phyloP scores from a whole-genome alignment of 371 early-diverging fungal genomes.

The Rhizopus stolonifer region DNA sequence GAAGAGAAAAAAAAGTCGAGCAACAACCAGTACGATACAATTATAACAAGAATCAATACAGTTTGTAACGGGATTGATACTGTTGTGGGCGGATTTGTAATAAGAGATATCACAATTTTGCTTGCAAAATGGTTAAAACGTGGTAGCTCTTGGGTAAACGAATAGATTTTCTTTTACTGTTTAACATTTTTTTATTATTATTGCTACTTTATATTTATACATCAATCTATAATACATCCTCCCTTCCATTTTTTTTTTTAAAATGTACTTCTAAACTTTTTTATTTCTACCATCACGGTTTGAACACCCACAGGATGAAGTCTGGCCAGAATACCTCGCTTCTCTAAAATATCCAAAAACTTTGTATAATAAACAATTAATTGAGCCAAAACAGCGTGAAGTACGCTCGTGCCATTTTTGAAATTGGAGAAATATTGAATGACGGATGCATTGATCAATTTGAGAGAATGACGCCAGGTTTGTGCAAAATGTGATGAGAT shows the following conservation, averaged over 20 bases:
- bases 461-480: slow-evolving; percentile 76
- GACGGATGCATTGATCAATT: slow-evolving; percentile 76
- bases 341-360: slow-evolving; percentile 77
- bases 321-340: slow-evolving; percentile 47
- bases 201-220: neutral
- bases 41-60: slow-evolving; percentile 32
- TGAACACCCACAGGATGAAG: slow-evolving; percentile 87
- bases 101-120: slow-evolving; percentile 45
- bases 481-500: slow-evolving; percentile 74
- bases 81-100: slow-evolving; percentile 46
- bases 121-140: slow-evolving; percentile 55
- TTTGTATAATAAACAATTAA: slow-evolving; percentile 86
- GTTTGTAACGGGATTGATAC: slow-evolving; percentile 38
- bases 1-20: slow-evolving; percentile 20
- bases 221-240: neutral
- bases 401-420: slow-evolving; percentile 83
- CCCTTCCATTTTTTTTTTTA: slow-evolving; percentile 26
- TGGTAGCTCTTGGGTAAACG: slow-evolving; percentile 51
- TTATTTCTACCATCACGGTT: slow-evolving; percentile 90
- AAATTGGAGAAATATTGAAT: slow-evolving; percentile 91
- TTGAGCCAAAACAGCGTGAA: slow-evolving; percentile 84
- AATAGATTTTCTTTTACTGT: slow-evolving; percentile 20
- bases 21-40: slow-evolving; percentile 29
- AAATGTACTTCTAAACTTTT: slow-evolving; percentile 79
- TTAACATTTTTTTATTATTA: neutral